Evolutionary conservation across 805 yeast genomes (phyloP).

Genomic region (Nakazawaea ambrosiae): DNA sequence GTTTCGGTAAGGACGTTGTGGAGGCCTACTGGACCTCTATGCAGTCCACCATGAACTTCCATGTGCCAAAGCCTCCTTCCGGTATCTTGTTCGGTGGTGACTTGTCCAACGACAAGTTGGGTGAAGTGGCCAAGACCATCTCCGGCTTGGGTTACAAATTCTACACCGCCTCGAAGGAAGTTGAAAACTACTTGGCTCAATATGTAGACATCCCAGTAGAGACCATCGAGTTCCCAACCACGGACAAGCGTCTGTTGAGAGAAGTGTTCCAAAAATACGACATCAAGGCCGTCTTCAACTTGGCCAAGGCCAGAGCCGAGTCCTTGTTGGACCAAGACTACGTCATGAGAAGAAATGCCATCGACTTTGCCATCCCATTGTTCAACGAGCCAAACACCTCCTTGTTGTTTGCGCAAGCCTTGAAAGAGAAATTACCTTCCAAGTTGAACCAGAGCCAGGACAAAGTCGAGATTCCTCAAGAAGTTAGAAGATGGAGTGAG

Average conservation of each 20-base stretch:
- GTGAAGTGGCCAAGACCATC: conserved; percentile 63
- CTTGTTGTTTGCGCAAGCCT: conserved; percentile 73
- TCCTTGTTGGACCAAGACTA: conserved; percentile 81
- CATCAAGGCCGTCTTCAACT: conserved; percentile 82
- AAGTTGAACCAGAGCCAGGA: conserved; percentile 34
- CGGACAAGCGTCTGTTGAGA: conserved; percentile 88
- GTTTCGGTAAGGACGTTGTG: conserved; percentile 77
- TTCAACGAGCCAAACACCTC: conserved; percentile 97
- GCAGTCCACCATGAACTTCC: conserved; percentile 96
- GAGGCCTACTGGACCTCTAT: conserved; percentile 98
- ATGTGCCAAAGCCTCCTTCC: conserved; percentile 83
- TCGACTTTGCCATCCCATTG: conserved; percentile 93
- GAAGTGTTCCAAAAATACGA: conserved; percentile 87
- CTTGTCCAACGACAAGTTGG: conserved; percentile 60
- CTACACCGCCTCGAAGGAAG: conserved; percentile 69
- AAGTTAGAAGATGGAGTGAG: conserved; percentile 95
- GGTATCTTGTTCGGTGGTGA: conserved; percentile 96
- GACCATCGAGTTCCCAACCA: conserved; percentile 83
- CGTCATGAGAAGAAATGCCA: conserved; percentile 98
- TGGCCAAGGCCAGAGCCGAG: conserved; percentile 88
- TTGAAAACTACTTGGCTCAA: conserved; percentile 61
- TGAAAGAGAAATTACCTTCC: conserved; percentile 60
- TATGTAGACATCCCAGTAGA: conserved; percentile 39
- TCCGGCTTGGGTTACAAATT: conserved; percentile 74
- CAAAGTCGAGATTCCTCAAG: conserved; percentile 61